A percentile compares a stretch with the other conserved stretches of the same genome.
phyloP scores from a whole-genome alignment of 2,329 filamentous ascomycete species.

The Claviceps paspali region DNA sequence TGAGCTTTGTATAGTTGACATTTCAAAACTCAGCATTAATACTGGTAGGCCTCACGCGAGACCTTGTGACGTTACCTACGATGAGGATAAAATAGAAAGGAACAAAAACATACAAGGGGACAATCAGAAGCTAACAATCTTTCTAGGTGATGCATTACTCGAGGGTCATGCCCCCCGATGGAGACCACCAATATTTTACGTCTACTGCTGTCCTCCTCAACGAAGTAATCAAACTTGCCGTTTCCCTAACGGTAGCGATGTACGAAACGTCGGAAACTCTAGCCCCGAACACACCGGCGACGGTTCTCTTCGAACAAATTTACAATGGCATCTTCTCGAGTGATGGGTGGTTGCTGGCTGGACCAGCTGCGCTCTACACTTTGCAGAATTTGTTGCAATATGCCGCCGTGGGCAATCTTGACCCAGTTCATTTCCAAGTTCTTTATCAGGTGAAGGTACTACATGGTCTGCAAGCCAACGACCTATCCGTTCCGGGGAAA shows the following conservation, averaged over 20 bases:
- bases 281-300: slow-evolving; percentile 64
- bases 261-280: slow-evolving; percentile 71
- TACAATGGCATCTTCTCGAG: slow-evolving; percentile 69
- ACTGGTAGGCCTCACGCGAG: slow-evolving; percentile 32
- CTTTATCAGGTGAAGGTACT: slow-evolving; percentile 78
- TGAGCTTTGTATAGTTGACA: slow-evolving; percentile 40
- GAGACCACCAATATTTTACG: slow-evolving; percentile 78
- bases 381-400: slow-evolving; percentile 91
- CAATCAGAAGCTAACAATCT: not conserved
- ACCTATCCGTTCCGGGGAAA: too few species aligned
- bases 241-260: slow-evolving; percentile 74
- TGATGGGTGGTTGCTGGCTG: slow-evolving; percentile 88
- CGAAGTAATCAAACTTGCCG: slow-evolving; percentile 76
- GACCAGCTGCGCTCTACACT: slow-evolving; percentile 79
- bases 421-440: slow-evolving; percentile 85
- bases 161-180: slow-evolving; percentile 71
- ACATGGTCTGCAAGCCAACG: not conserved
- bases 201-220: slow-evolving; percentile 91
- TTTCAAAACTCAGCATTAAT: slow-evolving; percentile 64
- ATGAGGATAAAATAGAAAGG: too few species aligned
- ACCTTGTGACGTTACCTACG: not conserved
- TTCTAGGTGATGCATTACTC: slow-evolving; percentile 82
- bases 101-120: too few species aligned
- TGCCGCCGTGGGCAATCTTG: slow-evolving; percentile 76
- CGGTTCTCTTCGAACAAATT: slow-evolving; percentile 65